A percentile compares a stretch with the other conserved stretches of the same genome.
phyloP scores from a whole-genome alignment of 495 filamentous ascomycete genomes.

The Astrothelium subdiscretum region DNA sequence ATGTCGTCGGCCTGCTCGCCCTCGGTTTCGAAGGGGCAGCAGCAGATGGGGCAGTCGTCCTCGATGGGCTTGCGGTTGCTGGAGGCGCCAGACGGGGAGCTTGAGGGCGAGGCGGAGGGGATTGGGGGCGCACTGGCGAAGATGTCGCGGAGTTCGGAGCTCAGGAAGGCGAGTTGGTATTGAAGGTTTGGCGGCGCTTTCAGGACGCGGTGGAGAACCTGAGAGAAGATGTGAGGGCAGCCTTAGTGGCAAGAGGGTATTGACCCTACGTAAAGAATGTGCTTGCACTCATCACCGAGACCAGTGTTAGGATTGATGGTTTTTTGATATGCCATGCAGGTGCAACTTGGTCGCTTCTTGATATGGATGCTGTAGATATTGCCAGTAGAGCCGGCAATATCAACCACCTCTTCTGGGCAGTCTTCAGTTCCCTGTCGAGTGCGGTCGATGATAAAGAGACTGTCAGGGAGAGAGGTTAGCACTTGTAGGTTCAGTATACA shows the following conservation, averaged over 20 bases:
- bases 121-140: slow-evolving; percentile 43
- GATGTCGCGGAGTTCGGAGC: slow-evolving; percentile 50
- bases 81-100: slow-evolving; percentile 14
- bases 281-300: slow-evolving; percentile 64
- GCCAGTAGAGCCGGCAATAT: slow-evolving; percentile 62
- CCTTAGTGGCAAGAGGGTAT: too few relatives aligned
- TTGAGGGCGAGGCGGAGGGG: slow-evolving; percentile 20
- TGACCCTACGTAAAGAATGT: slow-evolving; percentile 52
- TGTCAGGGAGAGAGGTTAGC: not conserved
- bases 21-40: slow-evolving; percentile 48
- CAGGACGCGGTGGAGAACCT: slow-evolving; percentile 54
- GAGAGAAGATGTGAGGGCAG: not conserved
- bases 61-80: slow-evolving; percentile 51
- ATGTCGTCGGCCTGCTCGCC: slow-evolving; percentile 36
- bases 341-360: slow-evolving; percentile 46
- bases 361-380: slow-evolving; percentile 60
- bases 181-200: slow-evolving; percentile 50
- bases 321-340: slow-evolving; percentile 38
- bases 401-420: slow-evolving; percentile 43
- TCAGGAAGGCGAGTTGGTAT: slow-evolving; percentile 65
- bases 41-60: slow-evolving; percentile 75
- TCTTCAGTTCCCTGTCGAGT: slow-evolving; percentile 31
- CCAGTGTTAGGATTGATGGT: slow-evolving; percentile 27
- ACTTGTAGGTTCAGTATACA: not conserved
- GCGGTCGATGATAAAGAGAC: slow-evolving; percentile 39